Evolutionary conservation across 495 filamentous ascomycete species (phyloP), one percentile per base, ranked within the genome.

Genomic region (Penicillium parvum): DNA sequence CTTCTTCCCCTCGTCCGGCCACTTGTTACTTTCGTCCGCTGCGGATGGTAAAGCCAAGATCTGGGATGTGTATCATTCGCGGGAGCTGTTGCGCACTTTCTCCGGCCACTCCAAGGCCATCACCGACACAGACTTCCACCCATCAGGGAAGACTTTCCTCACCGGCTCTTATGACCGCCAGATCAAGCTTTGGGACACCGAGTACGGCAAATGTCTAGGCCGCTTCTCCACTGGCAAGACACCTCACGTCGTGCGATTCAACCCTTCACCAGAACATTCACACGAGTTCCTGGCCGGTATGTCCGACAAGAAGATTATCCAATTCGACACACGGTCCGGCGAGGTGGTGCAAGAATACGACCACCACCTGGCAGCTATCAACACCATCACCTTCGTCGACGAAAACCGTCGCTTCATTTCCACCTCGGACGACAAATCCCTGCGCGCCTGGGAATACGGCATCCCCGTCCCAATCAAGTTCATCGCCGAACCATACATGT

Each of bases 151-250:
- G 5, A 82, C 82, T 42, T 96, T 99, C 76, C 72, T 97, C 29
- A 88, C 88, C n/a, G 86, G 84, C 14, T 88, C 85, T 32, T 96
- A 90, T 63, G 92, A 99, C 58, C 82, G 90, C 34, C 82, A 86
- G 64, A 95, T 97, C 65, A 95, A 96, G 68, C 75, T 97, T 37
- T 99, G 92, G 92, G 92, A 97, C 62, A 95, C 90, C 7, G 92
- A 99, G 67, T 95, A 90, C 18, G 92, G 92, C 6, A 73, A 81
- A 52, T 96, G 90, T 56, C 54, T 94, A 32, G 82, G 81, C 43
- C 84, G 86, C 36, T 97, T 94, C 72, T 86, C 83, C 16, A 89
- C 86, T 5, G 89, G 90, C 62, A 94, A 92, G 69, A 95, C 90
- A 3, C 91, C 92, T 3, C 92, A 99, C 57, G 91, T 96, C 43